Conservation (phyloP, 306 rosid species). For the Cicer bijugum region DNA sequence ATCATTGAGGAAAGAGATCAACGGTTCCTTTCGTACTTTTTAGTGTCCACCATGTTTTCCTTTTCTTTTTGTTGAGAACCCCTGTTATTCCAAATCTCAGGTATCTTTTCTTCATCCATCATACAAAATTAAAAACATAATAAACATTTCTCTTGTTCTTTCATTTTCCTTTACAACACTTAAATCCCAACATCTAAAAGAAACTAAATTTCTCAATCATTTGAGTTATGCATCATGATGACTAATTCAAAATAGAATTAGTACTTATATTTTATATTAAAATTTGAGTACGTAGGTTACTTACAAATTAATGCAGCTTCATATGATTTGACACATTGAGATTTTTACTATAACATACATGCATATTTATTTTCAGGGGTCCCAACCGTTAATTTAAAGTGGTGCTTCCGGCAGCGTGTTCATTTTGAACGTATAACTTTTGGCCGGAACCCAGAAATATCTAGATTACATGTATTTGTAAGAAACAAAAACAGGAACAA, state of each 20-base stretch:
- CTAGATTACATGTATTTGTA: constrained; percentile 44
- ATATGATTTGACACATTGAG: constrained; percentile 12
- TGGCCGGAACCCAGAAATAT: constrained; percentile 51
- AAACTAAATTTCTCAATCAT: constrained; percentile 15
- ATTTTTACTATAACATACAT: constrained; percentile 7
- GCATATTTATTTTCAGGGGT: constrained; percentile 48
- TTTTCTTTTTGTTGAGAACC: constrained; percentile 59
- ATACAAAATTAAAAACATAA: background rate
- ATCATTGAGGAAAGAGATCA: constrained; percentile 56
- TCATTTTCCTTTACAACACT: background rate
- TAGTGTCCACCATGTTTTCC: constrained; percentile 40
- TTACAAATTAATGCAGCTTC: constrained; percentile 7
- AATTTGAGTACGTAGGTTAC: background rate
- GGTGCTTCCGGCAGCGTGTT: constrained; percentile 54
- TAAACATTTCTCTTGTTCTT: background rate
- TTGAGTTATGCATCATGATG: background rate
- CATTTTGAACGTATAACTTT: constrained; percentile 39
- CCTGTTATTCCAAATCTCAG: constrained; percentile 54
- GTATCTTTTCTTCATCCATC: constrained; percentile 48
- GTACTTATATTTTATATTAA: background rate
- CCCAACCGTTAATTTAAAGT: constrained; percentile 47
- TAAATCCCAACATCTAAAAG: constrained; percentile 25
- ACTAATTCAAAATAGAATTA: constrained; percentile 14
- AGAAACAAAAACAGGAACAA: constrained; percentile 38
- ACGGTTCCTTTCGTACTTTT: constrained; percentile 43